A percentile compares a stretch with the other conserved stretches of the same genome.
phyloP scores from a whole-genome alignment of 2,329 filamentous ascomycete species.

The Fusarium sp. region DNA sequence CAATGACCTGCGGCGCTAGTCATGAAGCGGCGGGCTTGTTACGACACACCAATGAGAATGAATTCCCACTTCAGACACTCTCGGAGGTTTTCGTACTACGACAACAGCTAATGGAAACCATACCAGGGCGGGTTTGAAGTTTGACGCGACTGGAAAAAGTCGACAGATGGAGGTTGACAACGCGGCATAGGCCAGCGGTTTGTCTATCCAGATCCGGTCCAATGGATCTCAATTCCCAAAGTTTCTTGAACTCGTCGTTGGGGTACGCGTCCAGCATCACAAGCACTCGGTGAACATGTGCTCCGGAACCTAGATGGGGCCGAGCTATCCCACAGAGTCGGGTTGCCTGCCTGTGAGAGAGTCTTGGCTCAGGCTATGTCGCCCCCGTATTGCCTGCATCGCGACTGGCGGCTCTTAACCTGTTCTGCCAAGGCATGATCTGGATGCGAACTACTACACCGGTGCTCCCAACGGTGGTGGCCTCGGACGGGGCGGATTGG shows the following conservation, averaged over 20 bases:
- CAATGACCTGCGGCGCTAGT: conserved; percentile 22
- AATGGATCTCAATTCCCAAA: neutral
- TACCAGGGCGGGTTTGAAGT: neutral
- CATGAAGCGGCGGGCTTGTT: neutral
- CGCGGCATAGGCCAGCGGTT: neutral
- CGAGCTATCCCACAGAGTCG: neutral
- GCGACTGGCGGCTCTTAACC: neutral
- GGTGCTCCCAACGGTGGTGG: neutral
- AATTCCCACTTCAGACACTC: neutral
- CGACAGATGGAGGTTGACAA: neutral
- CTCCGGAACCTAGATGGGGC: neutral
- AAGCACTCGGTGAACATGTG: neutral
- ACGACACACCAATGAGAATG: conserved; percentile 3
- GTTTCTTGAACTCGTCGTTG: neutral
- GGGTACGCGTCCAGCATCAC: neutral
- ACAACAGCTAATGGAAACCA: neutral
- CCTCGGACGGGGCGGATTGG: neutral
- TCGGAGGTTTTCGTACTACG: conserved; percentile 1
- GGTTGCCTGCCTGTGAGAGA: neutral
- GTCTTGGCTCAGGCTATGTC: conserved; percentile 1
- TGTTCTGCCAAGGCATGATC: neutral
- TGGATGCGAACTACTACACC: neutral
- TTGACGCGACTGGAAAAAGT: neutral
- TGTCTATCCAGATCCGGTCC: neutral
- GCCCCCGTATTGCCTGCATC: neutral